Evolutionary conservation across 768 basidiomycete species (phyloP), one percentile per base, ranked within the genome.

Genomic region (Gautieria morchelliformis): DNA sequence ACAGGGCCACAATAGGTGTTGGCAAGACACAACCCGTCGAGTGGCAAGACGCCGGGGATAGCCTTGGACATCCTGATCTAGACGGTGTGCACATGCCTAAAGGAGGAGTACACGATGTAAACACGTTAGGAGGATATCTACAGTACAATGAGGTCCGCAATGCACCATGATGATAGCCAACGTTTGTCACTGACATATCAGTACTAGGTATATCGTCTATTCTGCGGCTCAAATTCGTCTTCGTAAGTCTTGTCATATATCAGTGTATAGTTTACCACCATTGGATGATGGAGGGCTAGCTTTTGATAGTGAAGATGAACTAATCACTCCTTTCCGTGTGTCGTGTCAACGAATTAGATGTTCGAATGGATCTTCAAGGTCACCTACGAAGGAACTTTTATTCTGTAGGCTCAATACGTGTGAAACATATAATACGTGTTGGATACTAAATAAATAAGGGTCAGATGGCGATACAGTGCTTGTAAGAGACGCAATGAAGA

Each of bases 11-110:
- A 19, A 78, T 78, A 59, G 82, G 82, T 56, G 52, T 81, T 6
- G 82, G 82, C 14, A 68, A 67, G 37, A 75, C 70, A 11, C 80
- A 80, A 61, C 82, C 81, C 7, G 67, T 60, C 0, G 69, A 73
- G 11, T 84, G 82, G 82, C 76, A 82, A 63, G 82, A 83, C 64
- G 82, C 81, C 0, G 81, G 80, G 27, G 66, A 65, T 41, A 75
- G 75, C 1, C 66, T 81, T 10, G 74, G 70, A 33, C 71, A 82
- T 61, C 69, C 73, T 8, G 79, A 73, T 19, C 71, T 84, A 22
- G 63, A 70, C 39, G 82, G 82, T 17, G 79, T 78, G 57, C 66
- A 74, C 35, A 83, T 84, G 82, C 82, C 82, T 19, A 77, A 80
- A 52, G 80, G 81, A 8, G 68, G 69, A 11, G 71, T 71, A 6